Percentiles rank a stretch among this genome's conserved stretches.
phyloP scores from a whole-genome alignment of 2,329 filamentous ascomycete genomes.

The Pyrenophora teres region DNA sequence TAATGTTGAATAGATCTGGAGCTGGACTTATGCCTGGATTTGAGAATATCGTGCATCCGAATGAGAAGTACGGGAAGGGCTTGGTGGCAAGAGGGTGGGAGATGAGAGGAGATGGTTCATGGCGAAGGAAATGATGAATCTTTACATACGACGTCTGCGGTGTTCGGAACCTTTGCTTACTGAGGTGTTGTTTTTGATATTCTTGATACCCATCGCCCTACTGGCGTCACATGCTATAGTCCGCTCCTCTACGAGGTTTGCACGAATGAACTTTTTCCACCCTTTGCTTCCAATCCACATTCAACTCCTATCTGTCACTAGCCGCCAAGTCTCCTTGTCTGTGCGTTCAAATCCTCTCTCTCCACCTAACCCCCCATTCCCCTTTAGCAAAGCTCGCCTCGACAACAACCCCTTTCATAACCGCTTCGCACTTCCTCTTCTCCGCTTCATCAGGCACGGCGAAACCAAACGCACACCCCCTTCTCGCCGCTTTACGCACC shows the following conservation, averaged over 20 bases:
- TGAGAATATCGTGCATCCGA: slow-evolving; percentile 26
- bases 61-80: slow-evolving; percentile 20
- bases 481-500: slow-evolving; percentile 65
- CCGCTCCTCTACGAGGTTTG: neutral
- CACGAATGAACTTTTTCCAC: neutral
- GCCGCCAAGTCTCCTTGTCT: neutral
- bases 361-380: slow-evolving; percentile 63
- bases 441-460: slow-evolving; percentile 29
- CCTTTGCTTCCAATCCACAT: neutral
- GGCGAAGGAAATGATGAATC: neutral
- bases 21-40: slow-evolving; percentile 37
- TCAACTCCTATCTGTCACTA: neutral
- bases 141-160: neutral
- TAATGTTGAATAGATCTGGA: slow-evolving; percentile 31
- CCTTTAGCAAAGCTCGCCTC: slow-evolving; percentile 66
- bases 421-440: slow-evolving; percentile 60
- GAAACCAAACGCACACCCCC: slow-evolving; percentile 63
- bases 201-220: slow-evolving; percentile 25
- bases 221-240: slow-evolving; percentile 11
- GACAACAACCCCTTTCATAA: slow-evolving; percentile 63
- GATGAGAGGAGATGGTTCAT: slow-evolving; percentile 7
- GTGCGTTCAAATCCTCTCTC: slow-evolving; percentile 46
- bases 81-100: slow-evolving; percentile 17
- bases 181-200: neutral
- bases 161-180: neutral